Evolutionary conservation across 257 asterid species (phyloP), one percentile per base, ranked within the genome.

Genomic region (Rauvolfia tetraphylla): DNA sequence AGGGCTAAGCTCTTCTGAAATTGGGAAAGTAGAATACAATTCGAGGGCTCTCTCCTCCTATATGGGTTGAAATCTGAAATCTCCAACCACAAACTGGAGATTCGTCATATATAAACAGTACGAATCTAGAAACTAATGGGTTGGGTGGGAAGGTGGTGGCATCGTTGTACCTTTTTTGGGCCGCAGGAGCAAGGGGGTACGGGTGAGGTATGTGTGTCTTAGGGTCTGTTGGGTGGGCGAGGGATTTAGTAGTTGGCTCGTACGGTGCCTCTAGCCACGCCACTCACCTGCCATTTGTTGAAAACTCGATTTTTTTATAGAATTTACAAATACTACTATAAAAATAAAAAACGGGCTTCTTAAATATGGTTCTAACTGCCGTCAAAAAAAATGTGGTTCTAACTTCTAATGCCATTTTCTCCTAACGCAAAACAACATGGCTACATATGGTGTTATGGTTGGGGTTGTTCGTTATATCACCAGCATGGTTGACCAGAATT

Each of bases 241-340:
- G 83, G 81, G 84, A 72, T 75, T 84, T 79, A 79, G 89, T 85
- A 77, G 88, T 83, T 87, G 86, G 86, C 79, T 83, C 71, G 81
- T 80, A 80, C 82, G 2, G 74, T 80, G 76, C 83, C 87, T 81
- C 86, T 61, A 73, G 49, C 75, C 79, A 75, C 66, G 49, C 79
- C 73, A 56, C 75, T 63, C 79, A 82, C 78, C 86, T 76, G 88
- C 89, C 91, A 79, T 75, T 79, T 85, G 86, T 79, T 86, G 77
- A 66, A 69, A 48, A 76, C 73, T 17, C 46, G 49, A 69, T 46
- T 76, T 57, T n/a, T 46, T 27, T 22, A 25, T 72, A 22, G 27
- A 56, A 5, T 63, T 7, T 29, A 17, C 29, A 38, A 61, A 38
- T 7, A 27, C 6, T 0, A n/a, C n/a, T n/a, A n/a, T n/a, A n/a